Evolutionary conservation across 1,284 basidiomycete species (phyloP), one percentile per base, ranked within the genome.

Genomic region (Boletus smithii): DNA sequence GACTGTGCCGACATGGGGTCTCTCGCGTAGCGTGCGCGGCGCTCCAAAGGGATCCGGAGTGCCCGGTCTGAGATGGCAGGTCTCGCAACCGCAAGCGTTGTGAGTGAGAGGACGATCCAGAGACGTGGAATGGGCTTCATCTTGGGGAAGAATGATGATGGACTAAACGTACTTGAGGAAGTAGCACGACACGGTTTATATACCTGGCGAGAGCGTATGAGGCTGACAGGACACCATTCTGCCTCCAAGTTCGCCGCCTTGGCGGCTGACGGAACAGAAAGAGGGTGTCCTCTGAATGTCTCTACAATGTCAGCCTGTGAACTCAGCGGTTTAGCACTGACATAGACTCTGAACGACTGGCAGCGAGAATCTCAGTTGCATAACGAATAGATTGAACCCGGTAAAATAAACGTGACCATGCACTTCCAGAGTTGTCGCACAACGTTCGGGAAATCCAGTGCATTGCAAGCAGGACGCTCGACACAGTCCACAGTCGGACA

Each of bases 221-320:
- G 57, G 56, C 58, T 61, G 53, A 58, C 55, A 39, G 11, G 36
- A 22, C n/a, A n/a, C n/a, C n/a, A n/a, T n/a, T n/a, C 9, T 3
- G 10, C 32, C 3, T 8, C 18, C 17, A 17, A 13, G 22, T 18
- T 8, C 3, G 30, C 33, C 23, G 16, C 31, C 26, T 26, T 8
- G 27, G 39, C 9, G 46, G 53, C 51, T 55, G 42, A 49, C 20
- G 31, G 16, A n/a, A n/a, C n/a, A n/a, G n/a, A n/a, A 17, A 36
- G 27, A 41, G 14, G 8, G 8, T n/a, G 17, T 3, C 29, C 9
- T 16, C 16, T 18, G 18, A 5, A 10, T 22, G 24, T 9, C 16
- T n/a, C 22, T 33, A 18, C 24, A 10, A 8, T 27, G 26, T 52
- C 31, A 16, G 26, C 3, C 24, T 27, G n/a, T 34, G 6, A 27